These are phyloP conservation scores for Fonsecaea monophora DNA, from an alignment of 2,329 filamentous ascomycete species.

Conservation along the genomic window DNA sequence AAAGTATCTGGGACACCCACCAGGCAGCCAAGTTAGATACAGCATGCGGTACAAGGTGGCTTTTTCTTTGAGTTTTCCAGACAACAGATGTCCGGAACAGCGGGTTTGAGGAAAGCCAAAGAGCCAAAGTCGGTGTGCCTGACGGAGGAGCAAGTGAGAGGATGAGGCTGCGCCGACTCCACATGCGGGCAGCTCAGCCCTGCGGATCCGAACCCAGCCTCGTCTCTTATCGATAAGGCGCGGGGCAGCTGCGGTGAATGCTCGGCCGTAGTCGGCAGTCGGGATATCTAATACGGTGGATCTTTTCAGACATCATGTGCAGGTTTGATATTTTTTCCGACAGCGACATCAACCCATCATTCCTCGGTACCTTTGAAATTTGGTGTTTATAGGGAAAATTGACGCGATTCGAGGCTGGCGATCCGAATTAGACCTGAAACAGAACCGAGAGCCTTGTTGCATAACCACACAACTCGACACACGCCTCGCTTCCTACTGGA, in stretches of 20 bases:
- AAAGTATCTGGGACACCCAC: background rate
- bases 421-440: background rate
- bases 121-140: constrained; percentile 13
- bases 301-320: background rate
- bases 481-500: background rate
- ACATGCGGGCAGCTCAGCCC: background rate
- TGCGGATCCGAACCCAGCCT: constrained; percentile 8
- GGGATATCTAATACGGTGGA: background rate
- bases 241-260: background rate
- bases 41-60: constrained; percentile 14
- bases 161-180: constrained; percentile 11
- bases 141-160: background rate
- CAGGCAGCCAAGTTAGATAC: constrained; percentile 14
- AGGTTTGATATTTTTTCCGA: background rate
- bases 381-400: background rate
- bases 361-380: background rate
- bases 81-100: constrained; percentile 5
- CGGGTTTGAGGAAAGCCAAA: constrained; percentile 4
- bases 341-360: background rate
- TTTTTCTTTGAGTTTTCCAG: constrained; percentile 16
- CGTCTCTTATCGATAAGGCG: constrained; percentile 18
- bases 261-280: background rate
- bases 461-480: background rate
- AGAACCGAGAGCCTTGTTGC: background rate
- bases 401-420: background rate